Percentiles rank a stretch among this genome's conserved stretches.
Evolutionary conservation across 2,329 filamentous ascomycete species (phyloP).

Genomic region (Escovopsis weberi): DNA sequence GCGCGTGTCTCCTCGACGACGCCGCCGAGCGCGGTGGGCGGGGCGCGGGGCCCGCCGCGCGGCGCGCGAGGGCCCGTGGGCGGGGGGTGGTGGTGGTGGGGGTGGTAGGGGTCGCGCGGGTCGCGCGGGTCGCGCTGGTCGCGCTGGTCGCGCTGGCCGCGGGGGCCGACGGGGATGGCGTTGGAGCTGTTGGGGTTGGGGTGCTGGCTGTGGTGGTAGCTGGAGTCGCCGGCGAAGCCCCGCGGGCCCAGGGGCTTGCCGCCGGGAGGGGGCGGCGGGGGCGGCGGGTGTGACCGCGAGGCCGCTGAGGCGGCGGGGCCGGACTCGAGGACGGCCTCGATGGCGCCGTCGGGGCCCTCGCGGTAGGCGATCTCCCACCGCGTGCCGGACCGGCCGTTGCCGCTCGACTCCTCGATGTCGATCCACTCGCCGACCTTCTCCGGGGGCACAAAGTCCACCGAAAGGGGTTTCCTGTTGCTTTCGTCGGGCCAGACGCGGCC

Average conservation of each 20-base stretch:
- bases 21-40: constrained; percentile 9
- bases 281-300: constrained; percentile 1
- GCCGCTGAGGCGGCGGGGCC: constrained; percentile 8
- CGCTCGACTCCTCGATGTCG: constrained; percentile 42
- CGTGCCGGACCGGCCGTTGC: constrained; percentile 25
- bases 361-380: constrained; percentile 66
- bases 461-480: constrained; percentile 66
- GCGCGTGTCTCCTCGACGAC: constrained; percentile 23
- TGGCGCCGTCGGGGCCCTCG: constrained; percentile 35
- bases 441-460: constrained; percentile 79
- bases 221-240: constrained; percentile 2
- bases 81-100: constrained; percentile 5
- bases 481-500: constrained; percentile 76
- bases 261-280: constrained; percentile 4
- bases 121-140: background rate
- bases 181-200: constrained; percentile 13
- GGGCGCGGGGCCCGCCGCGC: too few species aligned
- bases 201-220: constrained; percentile 5
- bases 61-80: constrained; percentile 21
- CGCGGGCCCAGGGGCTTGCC: background rate
- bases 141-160: constrained; percentile 12
- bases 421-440: constrained; percentile 64
- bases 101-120: too few species aligned
- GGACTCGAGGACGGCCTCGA: constrained; percentile 38
- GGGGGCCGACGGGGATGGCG: constrained; percentile 24